Evolutionary conservation across 768 basidiomycete genomes (phyloP), one percentile per base, ranked within the genome.

Genomic region (Pholiota microspora): DNA sequence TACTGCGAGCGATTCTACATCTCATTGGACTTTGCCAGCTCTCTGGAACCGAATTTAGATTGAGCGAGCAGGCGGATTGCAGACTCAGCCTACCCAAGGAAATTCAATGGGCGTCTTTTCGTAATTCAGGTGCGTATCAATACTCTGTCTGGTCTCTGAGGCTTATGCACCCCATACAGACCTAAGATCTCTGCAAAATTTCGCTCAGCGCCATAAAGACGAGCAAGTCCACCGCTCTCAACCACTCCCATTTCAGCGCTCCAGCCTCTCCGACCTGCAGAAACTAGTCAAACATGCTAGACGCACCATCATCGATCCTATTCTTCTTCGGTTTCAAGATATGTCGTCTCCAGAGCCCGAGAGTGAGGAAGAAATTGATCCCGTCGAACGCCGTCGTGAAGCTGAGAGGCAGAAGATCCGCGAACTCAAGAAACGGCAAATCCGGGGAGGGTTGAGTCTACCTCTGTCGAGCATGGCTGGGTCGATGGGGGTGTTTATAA

Each of bases 51-150:
- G 63, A 74, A 56, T 71, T 79, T 63, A 62, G 72, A 45, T 59
- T 86, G 42, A 79, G 78, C 56, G 73, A 77, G 31, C 69, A 79
- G 47, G 64, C 68, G 0, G 78, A 80, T 51, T 75, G 76, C 29
- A 69, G 72, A 21, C 71, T 80, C 2, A 61, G 44, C 1, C 62
- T 81, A 4, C 81, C 82, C 3, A 65, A 76, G 53, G 74, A 75
- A 28, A 72, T 90, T 44, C 74, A 89, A 58, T 92, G 89, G 89
- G 67, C 76, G 9, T 62, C 79, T 1, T 89, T 84, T 63, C 72
- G 76, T 8, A 72, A 74, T 5, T 72, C 73, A 60, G 87, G 88
- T 89, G 64, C 40, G 40, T 23, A 16, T 25, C 16, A 7, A 27
- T n/a, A 3, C 25, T 34, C 38, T 15, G 31, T 48, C 45, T 46